These are phyloP conservation scores for Boechera divaricarpa DNA, from an alignment of 345 rosid species.

Conservation along the genomic window DNA sequence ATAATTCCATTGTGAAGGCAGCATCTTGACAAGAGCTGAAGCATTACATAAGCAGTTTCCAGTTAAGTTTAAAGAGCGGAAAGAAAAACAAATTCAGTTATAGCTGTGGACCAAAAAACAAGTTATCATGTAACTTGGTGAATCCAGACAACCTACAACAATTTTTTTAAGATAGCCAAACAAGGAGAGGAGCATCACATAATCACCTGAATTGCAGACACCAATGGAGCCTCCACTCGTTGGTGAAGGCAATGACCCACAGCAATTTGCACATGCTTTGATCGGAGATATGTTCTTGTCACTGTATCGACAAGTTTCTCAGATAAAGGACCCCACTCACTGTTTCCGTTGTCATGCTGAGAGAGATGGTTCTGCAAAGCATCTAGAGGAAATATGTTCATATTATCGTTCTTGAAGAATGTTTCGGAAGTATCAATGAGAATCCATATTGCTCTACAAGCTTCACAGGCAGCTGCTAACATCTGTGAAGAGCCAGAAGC, in stretches of 20 bases:
- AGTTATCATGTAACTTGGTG: slow-evolving; percentile 1
- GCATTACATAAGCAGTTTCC: slow-evolving; percentile 36
- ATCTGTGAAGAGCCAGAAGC: slow-evolving; percentile 77
- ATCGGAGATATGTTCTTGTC: slow-evolving; percentile 75
- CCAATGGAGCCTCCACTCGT: slow-evolving; percentile 65
- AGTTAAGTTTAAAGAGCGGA: slow-evolving; percentile 28
- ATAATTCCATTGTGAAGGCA: slow-evolving; percentile 79
- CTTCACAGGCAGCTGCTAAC: slow-evolving; percentile 81
- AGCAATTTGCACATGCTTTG: slow-evolving; percentile 82
- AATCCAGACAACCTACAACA: slow-evolving; percentile 18
- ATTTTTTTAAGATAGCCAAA: slow-evolving; percentile 22
- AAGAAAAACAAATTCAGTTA: slow-evolving; percentile 9
- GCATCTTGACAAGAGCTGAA: slow-evolving; percentile 90
- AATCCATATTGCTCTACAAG: slow-evolving; percentile 80
- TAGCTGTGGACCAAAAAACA: slow-evolving; percentile 6
- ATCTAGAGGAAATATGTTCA: slow-evolving; percentile 67
- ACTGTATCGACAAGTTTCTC: slow-evolving; percentile 70
- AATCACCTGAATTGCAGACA: slow-evolving; percentile 78
- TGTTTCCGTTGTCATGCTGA: slow-evolving; percentile 63
- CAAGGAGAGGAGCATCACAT: slow-evolving; percentile 15
- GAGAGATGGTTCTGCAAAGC: slow-evolving; percentile 60
- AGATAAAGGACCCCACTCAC: slow-evolving; percentile 64
- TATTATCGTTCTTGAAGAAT: slow-evolving; percentile 54
- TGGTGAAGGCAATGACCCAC: slow-evolving; percentile 82
- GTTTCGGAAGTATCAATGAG: slow-evolving; percentile 73